Evolutionary conservation across 495 filamentous ascomycete genomes (phyloP).

Genomic region (Hypoxylon crocopeplum): DNA sequence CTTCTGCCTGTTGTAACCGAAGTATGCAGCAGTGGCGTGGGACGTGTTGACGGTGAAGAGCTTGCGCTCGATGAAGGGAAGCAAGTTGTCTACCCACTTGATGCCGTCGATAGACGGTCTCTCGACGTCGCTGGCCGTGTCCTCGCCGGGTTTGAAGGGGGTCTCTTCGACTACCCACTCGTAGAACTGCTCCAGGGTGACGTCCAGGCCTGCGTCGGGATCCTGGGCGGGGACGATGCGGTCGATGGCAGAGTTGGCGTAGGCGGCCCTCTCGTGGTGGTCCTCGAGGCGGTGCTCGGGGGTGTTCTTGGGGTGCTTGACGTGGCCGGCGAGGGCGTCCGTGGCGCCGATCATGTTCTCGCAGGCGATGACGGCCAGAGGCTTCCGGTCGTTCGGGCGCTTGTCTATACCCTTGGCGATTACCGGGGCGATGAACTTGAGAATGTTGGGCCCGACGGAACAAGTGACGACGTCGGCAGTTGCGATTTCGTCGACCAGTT

Average conservation of each 20-base stretch:
- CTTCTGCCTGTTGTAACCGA: constrained; percentile 83
- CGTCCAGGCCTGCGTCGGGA: constrained; percentile 78
- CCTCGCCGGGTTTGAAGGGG: constrained; percentile 71
- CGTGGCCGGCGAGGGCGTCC: constrained; percentile 78
- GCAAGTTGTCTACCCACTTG: constrained; percentile 88
- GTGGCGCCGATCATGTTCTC: constrained; percentile 97
- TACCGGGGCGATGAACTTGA: constrained; percentile 92
- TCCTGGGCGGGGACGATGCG: constrained; percentile 93
- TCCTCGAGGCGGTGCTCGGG: constrained; percentile 62
- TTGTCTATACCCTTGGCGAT: constrained; percentile 89
- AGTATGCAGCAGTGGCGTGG: constrained; percentile 97
- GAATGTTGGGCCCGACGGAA: constrained; percentile 93
- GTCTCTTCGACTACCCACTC: constrained; percentile 94
- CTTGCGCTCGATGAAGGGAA: constrained; percentile 98
- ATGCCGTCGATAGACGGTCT: constrained; percentile 80
- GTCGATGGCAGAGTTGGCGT: constrained; percentile 97
- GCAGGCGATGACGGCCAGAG: constrained; percentile 92
- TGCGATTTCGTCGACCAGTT: constrained; percentile 83
- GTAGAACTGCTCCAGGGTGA: constrained; percentile 96
- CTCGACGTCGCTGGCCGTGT: constrained; percentile 40
- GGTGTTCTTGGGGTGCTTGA: constrained; percentile 75
- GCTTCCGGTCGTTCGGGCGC: constrained; percentile 68
- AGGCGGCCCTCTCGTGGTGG: constrained; percentile 72
- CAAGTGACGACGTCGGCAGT: constrained; percentile 92
- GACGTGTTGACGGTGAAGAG: constrained; percentile 99